Evolutionary conservation across 768 basidiomycete genomes (phyloP).

Genomic region (Boletus rubescentipes): DNA sequence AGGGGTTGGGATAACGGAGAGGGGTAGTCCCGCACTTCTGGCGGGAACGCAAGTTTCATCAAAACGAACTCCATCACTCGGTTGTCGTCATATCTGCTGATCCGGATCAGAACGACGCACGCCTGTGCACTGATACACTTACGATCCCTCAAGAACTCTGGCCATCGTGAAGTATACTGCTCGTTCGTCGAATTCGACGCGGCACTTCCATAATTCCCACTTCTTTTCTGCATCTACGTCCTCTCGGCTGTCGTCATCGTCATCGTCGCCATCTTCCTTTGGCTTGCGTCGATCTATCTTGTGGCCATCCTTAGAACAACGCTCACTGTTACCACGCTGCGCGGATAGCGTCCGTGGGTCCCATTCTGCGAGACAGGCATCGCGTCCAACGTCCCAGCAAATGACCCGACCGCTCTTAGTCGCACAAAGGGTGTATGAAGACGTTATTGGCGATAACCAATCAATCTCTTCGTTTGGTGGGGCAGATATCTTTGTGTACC

Average conservation of each 20-base stretch:
- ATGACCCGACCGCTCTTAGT: constrained; percentile 76
- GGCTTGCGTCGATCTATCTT: constrained; percentile 5
- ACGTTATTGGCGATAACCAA: constrained; percentile 76
- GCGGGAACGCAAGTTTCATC: constrained; percentile 64
- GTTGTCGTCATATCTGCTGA: constrained; percentile 53
- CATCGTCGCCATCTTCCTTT: constrained; percentile 16
- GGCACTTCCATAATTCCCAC: constrained; percentile 79
- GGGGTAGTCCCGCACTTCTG: constrained; percentile 39
- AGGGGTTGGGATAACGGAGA: constrained; percentile 18
- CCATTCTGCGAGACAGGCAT: constrained; percentile 67
- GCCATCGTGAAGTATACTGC: constrained; percentile 79
- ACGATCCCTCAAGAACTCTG: constrained; percentile 53
- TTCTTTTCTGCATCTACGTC: constrained; percentile 30
- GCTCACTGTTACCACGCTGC: constrained; percentile 2
- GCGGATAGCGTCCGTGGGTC: constrained; percentile 41
- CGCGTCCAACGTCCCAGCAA: constrained; percentile 71
- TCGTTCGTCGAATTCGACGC: constrained; percentile 71
- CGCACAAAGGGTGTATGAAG: constrained; percentile 72
- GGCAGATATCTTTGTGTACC: constrained; percentile 70
- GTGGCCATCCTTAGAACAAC: constrained; percentile 6
- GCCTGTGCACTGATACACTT: constrained; percentile 24
- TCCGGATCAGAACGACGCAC: constrained; percentile 1
- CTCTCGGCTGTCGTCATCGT: constrained; percentile 2
- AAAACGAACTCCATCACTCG: constrained; percentile 70
- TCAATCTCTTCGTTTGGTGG: constrained; percentile 71